Base-by-base conservation (phyloP, 192 early-diverging fungal species). In the Physocladia obscura region DNA sequence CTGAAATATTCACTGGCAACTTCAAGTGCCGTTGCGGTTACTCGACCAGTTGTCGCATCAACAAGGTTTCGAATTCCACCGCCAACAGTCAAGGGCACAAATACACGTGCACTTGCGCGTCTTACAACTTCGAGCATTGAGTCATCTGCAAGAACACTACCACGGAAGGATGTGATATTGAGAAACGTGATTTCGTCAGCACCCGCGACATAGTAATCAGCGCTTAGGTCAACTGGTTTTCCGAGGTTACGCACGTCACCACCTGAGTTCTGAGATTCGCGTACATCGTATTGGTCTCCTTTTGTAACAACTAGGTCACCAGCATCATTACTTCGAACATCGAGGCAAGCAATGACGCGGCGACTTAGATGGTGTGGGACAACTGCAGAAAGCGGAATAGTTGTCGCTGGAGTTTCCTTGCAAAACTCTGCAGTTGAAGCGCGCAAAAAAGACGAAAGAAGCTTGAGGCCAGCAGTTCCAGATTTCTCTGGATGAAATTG, bases 401-500 rank as follows among this genome's bases (percentile, higher is more conserved):
- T 54, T 35, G 65, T 59, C n/a, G 73, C 31, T 44, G 49, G 31
- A 21, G 70, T 72, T 38, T 6, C 22, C 30, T 61, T 21, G 31
- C 19, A 44, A 21, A 49, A 57, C n/a, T 19, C 13, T n/a, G 57
- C 4, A 3, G 57, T 15, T 56, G 75, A 73, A 48, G 79, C 77
- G 35, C 79, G 67, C 60, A 98, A 85, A 75, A 98, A 98, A 1
- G 92, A 84, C 52, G 83, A 79, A 15, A 99, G 79, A 26, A 95
- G 76, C 35, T 82, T 84, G 30, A 98, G 73, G 17, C 98, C 98
- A 1, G 96, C 91, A 30, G 79, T 83, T 2, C 98, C 98, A 50
- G 89, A 92, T 81, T 99, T 99, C 77, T 99, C 98, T 4, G 98
- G 98, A 72, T 99, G 98, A 81, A 99, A 99, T 79, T 99, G 98